Percentiles rank a stretch among this genome's conserved stretches.
These are phyloP conservation scores for Cladosporium velox DNA, from an alignment of 2,329 filamentous ascomycete genomes.

Conservation along the genomic window DNA sequence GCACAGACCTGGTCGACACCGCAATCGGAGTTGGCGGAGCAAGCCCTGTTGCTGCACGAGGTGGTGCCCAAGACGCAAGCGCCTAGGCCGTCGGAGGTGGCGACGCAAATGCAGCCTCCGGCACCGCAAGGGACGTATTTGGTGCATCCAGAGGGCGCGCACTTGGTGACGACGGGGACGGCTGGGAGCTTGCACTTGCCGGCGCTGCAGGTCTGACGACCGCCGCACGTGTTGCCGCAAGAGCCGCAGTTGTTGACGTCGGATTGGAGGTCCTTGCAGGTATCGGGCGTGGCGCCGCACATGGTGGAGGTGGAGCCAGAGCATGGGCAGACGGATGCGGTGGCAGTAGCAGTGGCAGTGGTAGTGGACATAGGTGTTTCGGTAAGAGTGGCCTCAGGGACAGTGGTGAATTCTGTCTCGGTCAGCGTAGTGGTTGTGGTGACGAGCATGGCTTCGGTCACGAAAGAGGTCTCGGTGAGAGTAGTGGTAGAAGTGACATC, in stretches of 20 bases:
- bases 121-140: not conserved
- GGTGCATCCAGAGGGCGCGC: not conserved
- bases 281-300: not conserved
- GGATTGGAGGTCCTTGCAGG: slow-evolving; percentile 7
- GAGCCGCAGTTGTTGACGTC: slow-evolving; percentile 6
- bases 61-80: not conserved
- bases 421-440: not conserved
- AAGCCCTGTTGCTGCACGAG: not conserved
- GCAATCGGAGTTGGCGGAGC: not conserved
- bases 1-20: not conserved
- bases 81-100: not conserved
- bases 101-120: not conserved
- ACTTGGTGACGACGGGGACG: not conserved
- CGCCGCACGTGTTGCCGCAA: slow-evolving; percentile 1
- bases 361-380: not conserved
- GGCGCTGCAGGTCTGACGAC: not conserved
- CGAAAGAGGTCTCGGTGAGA: not conserved
- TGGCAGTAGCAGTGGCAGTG: not conserved
- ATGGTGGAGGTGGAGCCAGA: not conserved
- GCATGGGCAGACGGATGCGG: not conserved
- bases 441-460: not conserved
- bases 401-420: not conserved
- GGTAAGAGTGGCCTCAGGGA: not conserved
- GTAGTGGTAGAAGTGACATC: slow-evolving; percentile 7
- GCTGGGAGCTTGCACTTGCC: not conserved